Evolutionary conservation across 345 rosid species (phyloP).

Genomic region (Eucalyptus polybractea): DNA sequence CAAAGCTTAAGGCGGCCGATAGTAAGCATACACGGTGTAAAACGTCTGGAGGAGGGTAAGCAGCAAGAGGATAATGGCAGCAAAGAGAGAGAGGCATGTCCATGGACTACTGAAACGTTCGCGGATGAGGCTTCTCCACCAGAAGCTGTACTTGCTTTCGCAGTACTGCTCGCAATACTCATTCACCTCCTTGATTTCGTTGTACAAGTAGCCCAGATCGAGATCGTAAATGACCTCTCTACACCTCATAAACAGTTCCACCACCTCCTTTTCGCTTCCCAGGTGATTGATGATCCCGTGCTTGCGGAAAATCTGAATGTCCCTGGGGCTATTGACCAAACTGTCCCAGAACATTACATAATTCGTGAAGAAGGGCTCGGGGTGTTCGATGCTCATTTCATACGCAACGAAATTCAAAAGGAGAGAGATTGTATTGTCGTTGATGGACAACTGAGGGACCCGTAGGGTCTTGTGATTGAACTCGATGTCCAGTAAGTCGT

Average conservation of each 20-base stretch:
- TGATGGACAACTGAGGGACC: not conserved
- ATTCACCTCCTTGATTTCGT: not conserved
- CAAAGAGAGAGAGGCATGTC: constrained; percentile 1
- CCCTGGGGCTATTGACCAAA: not conserved
- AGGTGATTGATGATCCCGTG: not conserved
- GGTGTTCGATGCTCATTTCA: not conserved
- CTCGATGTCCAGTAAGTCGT: not conserved
- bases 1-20: not conserved
- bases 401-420: not conserved
- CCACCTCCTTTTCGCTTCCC: not conserved
- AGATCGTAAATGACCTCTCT: not conserved
- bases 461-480: not conserved
- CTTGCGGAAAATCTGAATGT: not conserved
- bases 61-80: not conserved
- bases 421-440: not conserved
- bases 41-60: not conserved
- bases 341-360: not conserved
- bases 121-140: not conserved
- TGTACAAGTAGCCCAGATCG: not conserved
- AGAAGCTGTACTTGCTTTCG: not conserved
- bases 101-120: not conserved
- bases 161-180: not conserved
- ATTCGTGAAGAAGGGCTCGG: not conserved
- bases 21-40: not conserved
- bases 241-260: not conserved